Base-by-base conservation (phyloP, 495 filamentous ascomycete species). In the Tetracladium marchalianum region DNA sequence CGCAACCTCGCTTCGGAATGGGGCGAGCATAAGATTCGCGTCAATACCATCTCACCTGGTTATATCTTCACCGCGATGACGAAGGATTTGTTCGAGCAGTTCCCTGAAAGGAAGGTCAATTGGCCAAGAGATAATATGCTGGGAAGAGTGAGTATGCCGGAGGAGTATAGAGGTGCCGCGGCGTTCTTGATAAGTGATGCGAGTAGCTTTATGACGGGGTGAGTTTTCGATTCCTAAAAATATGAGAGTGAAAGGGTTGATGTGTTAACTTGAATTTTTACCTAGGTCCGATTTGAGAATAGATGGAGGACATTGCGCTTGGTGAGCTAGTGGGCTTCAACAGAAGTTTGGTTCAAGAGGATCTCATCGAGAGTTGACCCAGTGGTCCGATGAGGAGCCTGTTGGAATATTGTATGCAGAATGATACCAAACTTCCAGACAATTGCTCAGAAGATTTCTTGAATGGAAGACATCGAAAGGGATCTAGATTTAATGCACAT, bases 11-110 rank as follows among this genome's bases (percentile, higher is more conserved):
- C 89, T 5, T 62, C 77, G 24, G 87, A 93, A 62, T 90, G 90
- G 90, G 90, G 90, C 19, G 58, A 65, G 39, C 75, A 90, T 62
- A 83, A 82, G 43, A 96, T 97, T 62, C 84, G 90, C 3, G 89
- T 95, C 50, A 97, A 97, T 68, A 93, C 89, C 35, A 81, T 96
- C 55, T 94, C 87, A 11, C 90, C 90, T 0, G 90, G 90, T 31
- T 97, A 97, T 61, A 95, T 96, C 53, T 78, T 92, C 32, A 87
- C 84, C 35, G 81, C 80, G 0, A 85, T 85, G 81, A 81, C 84
- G 1, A 60, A 71, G 52, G 63, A 72, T 60, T 78, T 85, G 33
- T 84, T 87, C 53, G 64, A 78, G 51, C 71, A 78, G 47, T 77
- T 77, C 5, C 80, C 81, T 0, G 73, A 71, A 7, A 59, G 78